Evolutionary conservation across 306 rosid genomes (phyloP).

Genomic region (Gleditsia sinensis): DNA sequence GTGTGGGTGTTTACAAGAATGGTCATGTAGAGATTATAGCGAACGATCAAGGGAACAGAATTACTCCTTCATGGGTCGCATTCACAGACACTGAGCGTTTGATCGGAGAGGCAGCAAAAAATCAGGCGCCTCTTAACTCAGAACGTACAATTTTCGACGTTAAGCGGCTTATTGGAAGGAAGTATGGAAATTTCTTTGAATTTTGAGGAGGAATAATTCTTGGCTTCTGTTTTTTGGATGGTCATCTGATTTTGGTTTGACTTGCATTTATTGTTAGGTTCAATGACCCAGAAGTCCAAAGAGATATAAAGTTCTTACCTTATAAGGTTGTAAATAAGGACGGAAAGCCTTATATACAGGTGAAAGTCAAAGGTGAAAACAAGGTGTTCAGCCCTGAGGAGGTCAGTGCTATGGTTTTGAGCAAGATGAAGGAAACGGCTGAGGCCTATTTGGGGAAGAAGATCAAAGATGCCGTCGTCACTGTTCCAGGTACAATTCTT

Average conservation of each 20-base stretch:
- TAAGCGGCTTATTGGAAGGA: constrained; percentile 63
- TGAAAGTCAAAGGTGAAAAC: constrained; percentile 56
- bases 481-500: constrained; percentile 55
- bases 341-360: constrained; percentile 60
- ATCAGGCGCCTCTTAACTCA: constrained; percentile 57
- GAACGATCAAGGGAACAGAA: constrained; percentile 64
- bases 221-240: not conserved
- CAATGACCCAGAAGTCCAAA: constrained; percentile 59
- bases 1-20: constrained; percentile 62
- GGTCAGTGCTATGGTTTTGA: constrained; percentile 57
- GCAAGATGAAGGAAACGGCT: constrained; percentile 62
- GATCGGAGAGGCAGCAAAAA: constrained; percentile 68
- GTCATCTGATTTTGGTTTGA: not conserved
- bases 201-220: not conserved
- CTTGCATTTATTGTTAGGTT: constrained; percentile 36
- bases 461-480: constrained; percentile 51
- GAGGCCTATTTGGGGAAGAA: constrained; percentile 58
- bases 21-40: constrained; percentile 58
- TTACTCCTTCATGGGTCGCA: constrained; percentile 64
- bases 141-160: constrained; percentile 56
- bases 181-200: constrained; percentile 22
- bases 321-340: constrained; percentile 56
- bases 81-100: constrained; percentile 56
- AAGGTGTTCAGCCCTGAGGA: constrained; percentile 66
- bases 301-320: constrained; percentile 53